A percentile compares a stretch with the other conserved stretches of the same genome.
Conservation (phyloP, 2,329 filamentous ascomycete species). For the Clarireedia homoeocarpa region DNA sequence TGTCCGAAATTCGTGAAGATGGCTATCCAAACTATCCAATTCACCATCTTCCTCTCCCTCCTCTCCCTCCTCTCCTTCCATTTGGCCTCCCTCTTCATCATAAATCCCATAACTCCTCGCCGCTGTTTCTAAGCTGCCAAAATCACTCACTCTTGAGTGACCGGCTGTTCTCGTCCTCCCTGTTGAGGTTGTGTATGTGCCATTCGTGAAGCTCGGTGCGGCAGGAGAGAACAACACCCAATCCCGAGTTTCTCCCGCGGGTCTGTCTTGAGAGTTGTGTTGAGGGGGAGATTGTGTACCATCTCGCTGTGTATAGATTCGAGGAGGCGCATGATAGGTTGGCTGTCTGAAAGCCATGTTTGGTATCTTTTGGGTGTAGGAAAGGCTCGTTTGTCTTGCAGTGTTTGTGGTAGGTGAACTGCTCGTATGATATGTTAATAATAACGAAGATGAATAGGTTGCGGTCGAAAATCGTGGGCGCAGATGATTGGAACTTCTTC, state of each 20-base stretch:
- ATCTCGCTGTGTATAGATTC: conserved; percentile 35
- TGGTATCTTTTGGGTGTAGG: not conserved
- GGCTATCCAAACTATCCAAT: conserved; percentile 87
- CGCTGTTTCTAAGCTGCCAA: conserved; percentile 68
- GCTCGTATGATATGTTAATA: not conserved
- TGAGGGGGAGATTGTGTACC: conserved; percentile 27
- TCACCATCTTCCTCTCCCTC: conserved; percentile 44
- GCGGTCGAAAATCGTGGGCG: not conserved
- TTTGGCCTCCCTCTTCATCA: conserved; percentile 49
- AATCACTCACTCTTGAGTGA: conserved; percentile 68
- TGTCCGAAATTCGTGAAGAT: conserved; percentile 79
- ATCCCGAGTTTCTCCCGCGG: conserved; percentile 70
- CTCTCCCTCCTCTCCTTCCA: conserved; percentile 35
- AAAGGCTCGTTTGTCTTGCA: not conserved
- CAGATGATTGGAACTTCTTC: not conserved
- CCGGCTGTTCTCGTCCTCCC: conserved; percentile 56
- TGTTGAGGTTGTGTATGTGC: conserved; percentile 59
- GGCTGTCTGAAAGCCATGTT: conserved; percentile 11
- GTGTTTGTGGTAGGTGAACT: not conserved
- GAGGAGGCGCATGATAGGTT: conserved; percentile 34
- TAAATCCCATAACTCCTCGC: conserved; percentile 50
- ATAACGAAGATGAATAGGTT: not conserved
- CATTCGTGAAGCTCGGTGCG: conserved; percentile 57
- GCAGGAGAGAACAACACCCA: conserved; percentile 91
- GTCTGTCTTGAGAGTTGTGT: conserved; percentile 9